Evolutionary conservation across 2,329 filamentous ascomycete genomes (phyloP).

Genomic region (Incumbomyces lentus): DNA sequence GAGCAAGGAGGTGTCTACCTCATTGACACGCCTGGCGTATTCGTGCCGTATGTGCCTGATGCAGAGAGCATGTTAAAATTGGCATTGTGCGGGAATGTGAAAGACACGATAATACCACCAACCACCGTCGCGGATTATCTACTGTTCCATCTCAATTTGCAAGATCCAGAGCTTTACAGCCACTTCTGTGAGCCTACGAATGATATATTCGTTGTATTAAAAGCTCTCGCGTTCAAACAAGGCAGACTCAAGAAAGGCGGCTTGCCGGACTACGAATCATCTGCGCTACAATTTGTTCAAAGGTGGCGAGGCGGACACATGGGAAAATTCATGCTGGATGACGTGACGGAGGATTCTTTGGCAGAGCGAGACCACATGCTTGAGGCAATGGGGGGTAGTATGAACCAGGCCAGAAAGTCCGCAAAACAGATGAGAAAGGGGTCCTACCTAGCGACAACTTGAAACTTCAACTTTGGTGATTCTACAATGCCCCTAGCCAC

Average conservation of each 20-base stretch:
- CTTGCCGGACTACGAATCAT: constrained; percentile 56
- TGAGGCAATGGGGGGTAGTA: constrained; percentile 28
- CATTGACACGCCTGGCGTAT: constrained; percentile 88
- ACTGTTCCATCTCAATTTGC: constrained; percentile 69
- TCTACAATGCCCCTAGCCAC: no score
- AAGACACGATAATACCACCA: constrained; percentile 71
- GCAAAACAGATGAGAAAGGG: constrained; percentile 24
- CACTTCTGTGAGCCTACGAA: constrained; percentile 66
- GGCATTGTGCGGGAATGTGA: constrained; percentile 81
- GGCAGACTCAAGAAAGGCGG: constrained; percentile 69
- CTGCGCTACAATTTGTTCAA: constrained; percentile 70
- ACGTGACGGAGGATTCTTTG: constrained; percentile 53
- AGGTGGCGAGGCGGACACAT: constrained; percentile 69
- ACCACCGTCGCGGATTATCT: constrained; percentile 81
- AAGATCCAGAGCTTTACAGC: constrained; percentile 52
- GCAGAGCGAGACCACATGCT: constrained; percentile 31
- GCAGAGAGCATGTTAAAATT: constrained; percentile 88
- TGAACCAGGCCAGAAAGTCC: constrained; percentile 34
- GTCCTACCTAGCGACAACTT: constrained; percentile 9
- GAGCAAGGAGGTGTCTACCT: constrained; percentile 61
- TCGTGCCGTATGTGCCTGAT: constrained; percentile 80
- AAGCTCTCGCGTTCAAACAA: constrained; percentile 59
- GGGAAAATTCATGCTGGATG: constrained; percentile 70
- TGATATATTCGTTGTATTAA: constrained; percentile 63
- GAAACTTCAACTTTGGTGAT: not conserved